Base-by-base conservation (phyloP, 2,329 filamentous ascomycete genomes). In the Paecilomyces sp. region DNA sequence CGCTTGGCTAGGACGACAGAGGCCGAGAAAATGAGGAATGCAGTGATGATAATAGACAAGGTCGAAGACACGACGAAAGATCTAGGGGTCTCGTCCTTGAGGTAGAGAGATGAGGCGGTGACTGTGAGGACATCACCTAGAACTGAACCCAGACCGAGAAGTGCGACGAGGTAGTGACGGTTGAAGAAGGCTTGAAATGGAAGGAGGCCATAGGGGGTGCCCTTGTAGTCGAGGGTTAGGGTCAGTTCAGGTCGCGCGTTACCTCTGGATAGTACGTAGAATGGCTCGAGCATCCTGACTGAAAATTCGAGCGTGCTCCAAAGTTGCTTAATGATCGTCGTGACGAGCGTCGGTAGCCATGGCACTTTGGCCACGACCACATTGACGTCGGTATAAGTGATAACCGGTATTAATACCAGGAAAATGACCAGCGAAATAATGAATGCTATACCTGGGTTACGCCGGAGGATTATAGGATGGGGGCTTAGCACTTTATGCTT, bases 1-100 rank as follows among this genome's bases (percentile, higher is more conserved):
- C 89, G 84, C 1, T 83, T 81, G 18, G 79, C 60, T 67, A 88
- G 88, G 18, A 89, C 86, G 1, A 86, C 67, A 1, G 74, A 71
- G 0, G 87, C 83, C 24, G 88, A 82, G 25, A 80, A 66, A 58
- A 81, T 79, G 71, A 92, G 84, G 71, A 88, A 88, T 6, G 83
- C 33, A n/a, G 91, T 79, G 64, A 91, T 89, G 56, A 82, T 76
- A 3, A 85, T 73, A 0, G 86, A 84, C 18, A 90, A 75, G 0
- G 72, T 77, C 34, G 91, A 82, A 2, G 87, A 88, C 7, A 86
- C 72, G 77, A 84, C 87, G 73, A 91, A 91, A 0, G 86, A 88
- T 33, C 79, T 69, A 59, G 77, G 78, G 0, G 78, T 80, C 60
- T 81, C 73, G 34, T 77, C 76, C 57, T 79, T 75, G 34, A 81